Base-by-base conservation (phyloP, 2,329 filamentous ascomycete species). In the Apiospora koreana region DNA sequence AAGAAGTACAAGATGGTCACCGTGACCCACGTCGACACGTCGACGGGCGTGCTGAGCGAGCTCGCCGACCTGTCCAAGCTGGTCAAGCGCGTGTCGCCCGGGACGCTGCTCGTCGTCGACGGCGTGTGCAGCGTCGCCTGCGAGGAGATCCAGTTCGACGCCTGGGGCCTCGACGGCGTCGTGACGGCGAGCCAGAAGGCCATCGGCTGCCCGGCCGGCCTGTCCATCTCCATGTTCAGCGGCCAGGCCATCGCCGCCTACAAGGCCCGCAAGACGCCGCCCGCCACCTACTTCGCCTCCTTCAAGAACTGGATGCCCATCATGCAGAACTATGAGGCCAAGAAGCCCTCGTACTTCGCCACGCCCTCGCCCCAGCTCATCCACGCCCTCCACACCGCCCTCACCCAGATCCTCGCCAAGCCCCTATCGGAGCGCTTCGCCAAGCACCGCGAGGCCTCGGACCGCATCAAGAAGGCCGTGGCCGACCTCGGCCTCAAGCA, bases 251-350 rank as follows among this genome's bases (percentile, higher is more conserved):
- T 99, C 76, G 87, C 96, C 77, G 85, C 86, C 14, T 93, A 97
- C 82, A 90, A 95, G 82, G 88, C 86, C 76, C 89, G 96, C 80
- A 95, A 95, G 86, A 91, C 90, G 14, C 92, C 92, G 16, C 93
- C 95, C 1, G 88, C 90, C 25, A 93, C 94, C 28, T 99, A 98
- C 88, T 99, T 98, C 82, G 95, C 93, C 69, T 97, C 93, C 16
- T 94, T 98, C 87, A 95, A 94, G 87, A 98, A 98, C 84, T 99
- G 96, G 96, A 86, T 95, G 70, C 95, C 95, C 65, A 96, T 99
- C 82, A 98, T 99, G 95, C 91, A 96, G 85, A 98, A 98, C 85
- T 99, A 99, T 83, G 96, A 99, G 85, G 94, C 94, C 74, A 94
- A 95, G 86, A 99, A 98, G 86, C 90, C 96, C 46, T 97, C 94